Conservation (phyloP, 2,329 filamentous ascomycete genomes). For the Nakataea oryzae region DNA sequence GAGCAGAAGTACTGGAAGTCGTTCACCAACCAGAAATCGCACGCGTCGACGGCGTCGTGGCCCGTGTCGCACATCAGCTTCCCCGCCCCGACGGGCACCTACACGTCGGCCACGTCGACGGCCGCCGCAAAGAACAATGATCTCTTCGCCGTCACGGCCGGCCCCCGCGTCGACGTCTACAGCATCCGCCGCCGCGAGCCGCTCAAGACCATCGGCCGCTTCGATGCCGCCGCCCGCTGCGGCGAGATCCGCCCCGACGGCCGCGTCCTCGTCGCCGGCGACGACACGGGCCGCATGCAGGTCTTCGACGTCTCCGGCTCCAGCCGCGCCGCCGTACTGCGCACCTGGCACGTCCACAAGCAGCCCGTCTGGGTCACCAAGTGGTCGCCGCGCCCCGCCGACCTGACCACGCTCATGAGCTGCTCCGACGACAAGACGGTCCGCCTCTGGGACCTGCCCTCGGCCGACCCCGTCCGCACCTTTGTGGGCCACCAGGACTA, state of each 20-base stretch:
- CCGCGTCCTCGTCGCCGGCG: slow-evolving; percentile 79
- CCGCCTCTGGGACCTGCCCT: slow-evolving; percentile 85
- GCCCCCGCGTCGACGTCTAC: slow-evolving; percentile 86
- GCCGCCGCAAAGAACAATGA: slow-evolving; percentile 43
- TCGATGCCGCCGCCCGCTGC: slow-evolving; percentile 82
- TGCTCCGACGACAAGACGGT: slow-evolving; percentile 90
- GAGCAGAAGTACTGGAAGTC: slow-evolving; percentile 96
- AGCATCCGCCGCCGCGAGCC: slow-evolving; percentile 86
- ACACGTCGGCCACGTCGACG: slow-evolving; percentile 15
- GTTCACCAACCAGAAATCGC: slow-evolving; percentile 83
- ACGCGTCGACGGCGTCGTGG: slow-evolving; percentile 83
- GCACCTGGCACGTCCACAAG: slow-evolving; percentile 91
- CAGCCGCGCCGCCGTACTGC: slow-evolving; percentile 74
- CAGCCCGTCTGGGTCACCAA: slow-evolving; percentile 87
- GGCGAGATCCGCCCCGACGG: slow-evolving; percentile 85
- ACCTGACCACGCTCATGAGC: slow-evolving; percentile 78
- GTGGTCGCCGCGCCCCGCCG: slow-evolving; percentile 65
- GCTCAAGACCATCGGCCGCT: slow-evolving; percentile 87
- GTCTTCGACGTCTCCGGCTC: slow-evolving; percentile 70
- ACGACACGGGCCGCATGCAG: slow-evolving; percentile 85
- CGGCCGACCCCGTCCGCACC: slow-evolving; percentile 61
- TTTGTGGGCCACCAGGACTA: slow-evolving; percentile 89
- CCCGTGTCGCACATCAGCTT: slow-evolving; percentile 85
- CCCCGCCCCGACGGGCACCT: slow-evolving; percentile 32
- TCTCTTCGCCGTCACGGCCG: slow-evolving; percentile 88